A percentile compares a stretch with the other conserved stretches of the same genome.
Evolutionary conservation across 1,284 basidiomycete species (phyloP).

Genomic region (Trametes versicolor): DNA sequence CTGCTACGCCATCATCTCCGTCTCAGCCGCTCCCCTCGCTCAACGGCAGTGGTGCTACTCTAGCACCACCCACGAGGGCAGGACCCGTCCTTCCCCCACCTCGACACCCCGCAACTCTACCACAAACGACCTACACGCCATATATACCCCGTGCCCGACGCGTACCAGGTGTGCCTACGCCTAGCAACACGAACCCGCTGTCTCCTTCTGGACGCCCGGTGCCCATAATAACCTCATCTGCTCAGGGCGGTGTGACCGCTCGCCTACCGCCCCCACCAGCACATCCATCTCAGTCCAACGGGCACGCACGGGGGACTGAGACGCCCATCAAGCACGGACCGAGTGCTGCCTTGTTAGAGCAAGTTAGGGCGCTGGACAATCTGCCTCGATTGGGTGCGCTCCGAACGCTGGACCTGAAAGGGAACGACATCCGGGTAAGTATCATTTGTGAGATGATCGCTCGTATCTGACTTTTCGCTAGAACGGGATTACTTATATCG

Average conservation of each 20-base stretch:
- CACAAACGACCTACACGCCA: conserved; percentile 83
- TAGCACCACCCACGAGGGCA: conserved; percentile 47
- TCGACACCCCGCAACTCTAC: conserved; percentile 58
- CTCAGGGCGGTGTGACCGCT: conserved; percentile 82
- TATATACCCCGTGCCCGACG: conserved; percentile 77
- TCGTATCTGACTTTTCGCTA: conserved; percentile 38
- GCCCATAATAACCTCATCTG: conserved; percentile 79
- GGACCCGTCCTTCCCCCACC: conserved; percentile 68
- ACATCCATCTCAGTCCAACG: conserved; percentile 26
- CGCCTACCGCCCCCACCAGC: conserved; percentile 57
- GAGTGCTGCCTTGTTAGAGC: conserved; percentile 79
- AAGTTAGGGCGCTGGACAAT: conserved; percentile 85
- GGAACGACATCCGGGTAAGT: conserved; percentile 90
- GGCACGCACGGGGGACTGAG: conserved; percentile 23
- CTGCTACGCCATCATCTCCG: conserved; percentile 41
- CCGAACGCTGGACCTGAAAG: conserved; percentile 89
- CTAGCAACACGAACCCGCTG: conserved; percentile 55
- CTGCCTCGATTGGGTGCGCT: conserved; percentile 88
- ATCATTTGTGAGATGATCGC: neutral
- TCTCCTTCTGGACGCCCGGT: conserved; percentile 64
- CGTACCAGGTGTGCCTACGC: conserved; percentile 44
- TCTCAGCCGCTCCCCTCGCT: conserved; percentile 37
- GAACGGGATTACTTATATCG: conserved; percentile 89
- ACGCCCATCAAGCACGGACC: conserved; percentile 58
- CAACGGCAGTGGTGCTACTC: conserved; percentile 30